Evolutionary conservation across 208 protist genomes (phyloP), one percentile per base, ranked within the genome.

Genomic region (Trypanosoma platydactyli): DNA sequence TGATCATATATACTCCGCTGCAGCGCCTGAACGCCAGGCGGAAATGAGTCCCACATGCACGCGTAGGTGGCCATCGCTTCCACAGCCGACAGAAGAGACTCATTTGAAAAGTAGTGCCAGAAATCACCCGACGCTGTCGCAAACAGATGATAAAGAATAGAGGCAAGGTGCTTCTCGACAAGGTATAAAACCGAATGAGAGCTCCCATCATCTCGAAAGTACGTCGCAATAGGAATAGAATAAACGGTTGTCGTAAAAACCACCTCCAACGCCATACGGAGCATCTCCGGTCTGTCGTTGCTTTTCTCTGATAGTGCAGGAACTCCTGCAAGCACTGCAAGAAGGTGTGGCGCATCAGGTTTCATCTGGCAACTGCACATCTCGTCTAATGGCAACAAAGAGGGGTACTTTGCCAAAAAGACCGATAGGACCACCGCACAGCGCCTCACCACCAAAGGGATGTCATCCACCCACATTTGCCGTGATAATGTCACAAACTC

Each of bases 61-160:
- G 68, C 27, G 49, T 80, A 80, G 5, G 60, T 60, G n/a, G 63
- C 68, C 54, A 73, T 51, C 27, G 46, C 61, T 48, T 80, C 71
- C 41, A 62, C n/a, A 12, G 54, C 62, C 22, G 74, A 78, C 45
- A 71, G 30, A 29, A 84, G 62, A 15, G 79, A 64, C 5, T 51
- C 49, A 29, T 38, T 40, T 15, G 64, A 69, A 38, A 84, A 84
- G 42, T 74, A 58, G 13, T 44, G 24, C 79, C 79, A 84, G 25
- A 72, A 68, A 38, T 80, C 50, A 20, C 42, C 12, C 24, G 79
- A 76, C 1, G 71, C 70, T 13, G 9, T 40, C 57, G 24, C 27
- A 54, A 66, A 69, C 6, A 79, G 53, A 15, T 59, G 4, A 62
- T 73, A 51, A 15, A 73, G 42, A 49, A 76, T 48, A n/a, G 5